A percentile compares a stretch with the other conserved stretches of the same genome.
These are phyloP conservation scores for Dactylellina cionopaga DNA, from an alignment of 2,329 filamentous ascomycete genomes.

Conservation along the genomic window DNA sequence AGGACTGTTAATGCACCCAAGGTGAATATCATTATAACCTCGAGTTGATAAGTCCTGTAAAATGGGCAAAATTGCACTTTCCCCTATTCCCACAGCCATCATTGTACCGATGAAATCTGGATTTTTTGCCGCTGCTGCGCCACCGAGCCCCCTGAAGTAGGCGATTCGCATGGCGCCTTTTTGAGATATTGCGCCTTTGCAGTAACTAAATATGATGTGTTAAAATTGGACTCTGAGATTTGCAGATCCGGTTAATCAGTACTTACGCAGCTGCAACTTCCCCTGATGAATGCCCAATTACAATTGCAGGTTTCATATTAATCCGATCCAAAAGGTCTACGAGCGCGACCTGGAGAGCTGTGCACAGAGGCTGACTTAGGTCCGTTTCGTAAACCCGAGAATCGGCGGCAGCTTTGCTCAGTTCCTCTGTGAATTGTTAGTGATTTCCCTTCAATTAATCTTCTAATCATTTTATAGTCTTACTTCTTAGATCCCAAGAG, in stretches of 20 bases:
- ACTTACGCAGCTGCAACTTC: constrained; percentile 65
- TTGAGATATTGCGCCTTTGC: constrained; percentile 26
- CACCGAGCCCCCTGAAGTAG: constrained; percentile 26
- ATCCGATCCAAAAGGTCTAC: constrained; percentile 60
- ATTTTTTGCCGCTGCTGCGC: constrained; percentile 2
- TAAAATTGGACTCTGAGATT: not conserved
- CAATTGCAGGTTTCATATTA: constrained; percentile 59
- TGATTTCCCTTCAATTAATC: not conserved
- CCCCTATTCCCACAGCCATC: constrained; percentile 60
- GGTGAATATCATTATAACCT: constrained; percentile 18
- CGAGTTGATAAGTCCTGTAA: not conserved
- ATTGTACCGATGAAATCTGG: constrained; percentile 58
- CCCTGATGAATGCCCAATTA: constrained; percentile 63
- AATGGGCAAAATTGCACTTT: constrained; percentile 56
- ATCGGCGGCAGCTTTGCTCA: not conserved
- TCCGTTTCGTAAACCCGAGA: constrained; percentile 58
- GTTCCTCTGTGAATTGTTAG: constrained; percentile 6
- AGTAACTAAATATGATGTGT: constrained; percentile 5
- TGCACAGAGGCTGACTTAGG: constrained; percentile 66
- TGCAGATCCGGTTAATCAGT: not conserved
- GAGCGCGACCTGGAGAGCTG: constrained; percentile 67
- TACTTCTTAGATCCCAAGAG: constrained; percentile 25
- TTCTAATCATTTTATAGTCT: not conserved
- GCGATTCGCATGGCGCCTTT: constrained; percentile 25
- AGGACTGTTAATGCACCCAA: constrained; percentile 57